Percentiles rank a stretch among this genome's conserved stretches.
Evolutionary conservation across 106 monocot genomes (phyloP).

Genomic region (Allium cepa): DNA sequence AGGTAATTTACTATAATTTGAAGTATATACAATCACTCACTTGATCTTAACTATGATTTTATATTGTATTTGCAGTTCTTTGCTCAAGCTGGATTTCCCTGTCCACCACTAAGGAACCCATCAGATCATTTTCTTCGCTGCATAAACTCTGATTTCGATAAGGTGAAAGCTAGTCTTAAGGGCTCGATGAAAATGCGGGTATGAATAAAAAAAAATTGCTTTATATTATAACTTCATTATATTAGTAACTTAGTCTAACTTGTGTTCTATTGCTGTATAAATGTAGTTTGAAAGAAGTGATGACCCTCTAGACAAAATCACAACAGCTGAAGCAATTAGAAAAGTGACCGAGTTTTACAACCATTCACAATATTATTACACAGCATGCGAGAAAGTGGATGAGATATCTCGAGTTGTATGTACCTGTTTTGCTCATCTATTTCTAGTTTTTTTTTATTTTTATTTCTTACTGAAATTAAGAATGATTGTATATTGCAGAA

Average conservation of each 20-base stretch:
- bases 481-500: slow-evolving; percentile 46
- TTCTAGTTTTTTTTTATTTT: not conserved
- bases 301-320: slow-evolving; percentile 76
- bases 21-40: not conserved
- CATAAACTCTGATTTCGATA: slow-evolving; percentile 66
- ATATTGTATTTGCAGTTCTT: slow-evolving; percentile 49
- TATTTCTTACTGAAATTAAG: not conserved
- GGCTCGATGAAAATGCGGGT: slow-evolving; percentile 61
- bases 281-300: slow-evolving; percentile 57
- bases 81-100: slow-evolving; percentile 72
- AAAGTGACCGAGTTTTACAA: slow-evolving; percentile 36
- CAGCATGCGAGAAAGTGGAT: slow-evolving; percentile 46
- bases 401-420: slow-evolving; percentile 63
- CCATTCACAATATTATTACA: slow-evolving; percentile 35
- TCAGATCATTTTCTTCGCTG: slow-evolving; percentile 70
- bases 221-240: no score
- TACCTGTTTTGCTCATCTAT: not conserved
- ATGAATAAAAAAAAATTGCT: not conserved
- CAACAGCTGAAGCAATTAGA: slow-evolving; percentile 57
- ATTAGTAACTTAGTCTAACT: not conserved
- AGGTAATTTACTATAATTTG: slow-evolving; percentile 26
- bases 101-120: slow-evolving; percentile 73
- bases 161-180: slow-evolving; percentile 69
- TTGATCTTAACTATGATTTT: not conserved
- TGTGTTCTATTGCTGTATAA: not conserved